Percentiles rank a stretch among this genome's conserved stretches.
Evolutionary conservation across 306 rosid genomes (phyloP).

Genomic region (Acacia acuminata): DNA sequence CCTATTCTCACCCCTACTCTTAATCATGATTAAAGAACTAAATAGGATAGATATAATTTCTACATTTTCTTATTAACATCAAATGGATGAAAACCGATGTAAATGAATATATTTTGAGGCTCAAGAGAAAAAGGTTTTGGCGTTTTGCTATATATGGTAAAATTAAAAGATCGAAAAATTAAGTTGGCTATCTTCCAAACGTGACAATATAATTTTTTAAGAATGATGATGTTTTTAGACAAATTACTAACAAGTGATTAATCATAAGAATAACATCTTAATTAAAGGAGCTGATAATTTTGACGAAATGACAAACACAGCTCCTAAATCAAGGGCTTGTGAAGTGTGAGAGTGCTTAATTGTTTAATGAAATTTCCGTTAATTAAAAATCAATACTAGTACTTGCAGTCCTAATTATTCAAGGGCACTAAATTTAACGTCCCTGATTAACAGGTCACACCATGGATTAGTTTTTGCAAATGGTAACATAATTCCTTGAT

Average conservation of each 20-base stretch:
- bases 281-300: slow-evolving; percentile 16
- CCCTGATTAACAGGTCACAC: slow-evolving; percentile 33
- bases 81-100: background rate
- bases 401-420: too few species aligned
- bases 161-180: background rate
- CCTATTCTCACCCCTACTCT: too few species aligned
- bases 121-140: background rate
- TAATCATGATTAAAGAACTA: background rate
- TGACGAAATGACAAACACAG: slow-evolving; percentile 45
- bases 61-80: too few species aligned
- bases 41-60: background rate
- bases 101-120: background rate
- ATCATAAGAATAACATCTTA: background rate
- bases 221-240: background rate
- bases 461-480: slow-evolving; percentile 20
- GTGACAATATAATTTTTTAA: background rate
- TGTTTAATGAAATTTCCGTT: background rate
- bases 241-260: background rate
- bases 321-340: slow-evolving; percentile 40
- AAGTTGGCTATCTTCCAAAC: background rate
- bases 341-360: slow-evolving; percentile 15
- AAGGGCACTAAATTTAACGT: slow-evolving; percentile 33
- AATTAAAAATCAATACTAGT: slow-evolving; percentile 11
- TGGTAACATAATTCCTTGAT: background rate
- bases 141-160: too few species aligned